Evolutionary conservation across 495 filamentous ascomycete genomes (phyloP), one percentile per base, ranked within the genome.

Genomic region (Sporormia fimetaria): DNA sequence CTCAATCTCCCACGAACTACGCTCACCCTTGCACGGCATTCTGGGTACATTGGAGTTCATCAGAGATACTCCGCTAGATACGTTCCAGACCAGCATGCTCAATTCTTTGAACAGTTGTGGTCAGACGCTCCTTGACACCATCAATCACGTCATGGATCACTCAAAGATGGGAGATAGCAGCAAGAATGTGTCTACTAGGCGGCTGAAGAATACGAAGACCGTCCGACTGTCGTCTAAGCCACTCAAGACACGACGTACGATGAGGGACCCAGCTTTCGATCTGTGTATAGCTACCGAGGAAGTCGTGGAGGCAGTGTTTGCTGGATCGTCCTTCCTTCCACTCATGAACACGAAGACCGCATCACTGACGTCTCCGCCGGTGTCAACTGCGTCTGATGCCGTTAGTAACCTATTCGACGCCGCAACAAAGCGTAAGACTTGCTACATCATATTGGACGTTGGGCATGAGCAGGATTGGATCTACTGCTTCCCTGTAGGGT

Each of bases 1-100:
- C 29, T 93, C 93, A 47, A 92, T 95, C 21, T 90, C 84, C 2
- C 87, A 95, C 56, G 87, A 94, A 57, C 67, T 95, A 11, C 86
- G 88, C 54, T 93, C 87, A 1, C 87, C 87, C 0, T 61, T 94
- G 18, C 93, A 95, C 54, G 87, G 84, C 1, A 94, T 95, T 46
- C 64, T 95, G 21, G 87, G 87, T 28, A 90, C 41, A 3, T 20
- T 49, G 6, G 48, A 59, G 44, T 55, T 56, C 24, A 33, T 61
- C 10, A 35, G 41, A 12, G 57, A 56, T 17, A 59, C 54, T 8
- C n/a, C 33, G 1, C 14, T 40, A 4, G 48, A 56, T 24, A 36
- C 39, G 3, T 58, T 52, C 26, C 54, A 52, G 33, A 11, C 17
- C 2, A 34, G 26, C 3, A 40, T 56, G 25, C 47, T 61, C 16